phyloP scores from a whole-genome alignment of 805 yeast genomes.

The Metschnikowia reukaufii region DNA sequence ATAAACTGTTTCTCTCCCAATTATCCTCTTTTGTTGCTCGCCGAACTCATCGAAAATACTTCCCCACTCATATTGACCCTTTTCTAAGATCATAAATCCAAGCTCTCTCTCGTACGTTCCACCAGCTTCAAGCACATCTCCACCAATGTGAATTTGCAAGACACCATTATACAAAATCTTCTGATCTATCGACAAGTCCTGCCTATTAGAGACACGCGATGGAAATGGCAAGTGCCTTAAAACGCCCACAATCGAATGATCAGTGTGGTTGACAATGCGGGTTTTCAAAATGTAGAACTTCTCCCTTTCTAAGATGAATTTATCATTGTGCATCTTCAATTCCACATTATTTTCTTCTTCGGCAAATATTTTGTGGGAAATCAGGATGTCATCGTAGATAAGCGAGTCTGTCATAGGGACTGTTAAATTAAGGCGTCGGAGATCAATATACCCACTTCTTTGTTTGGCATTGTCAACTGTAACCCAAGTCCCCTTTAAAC shows the following conservation, averaged over 20 bases:
- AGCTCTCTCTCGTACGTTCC: slow-evolving; percentile 43
- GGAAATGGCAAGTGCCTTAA: slow-evolving; percentile 58
- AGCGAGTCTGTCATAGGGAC: slow-evolving; percentile 59
- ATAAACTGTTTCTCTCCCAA: slow-evolving; percentile 35
- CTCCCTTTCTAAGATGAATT: slow-evolving; percentile 31
- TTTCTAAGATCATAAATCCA: slow-evolving; percentile 65
- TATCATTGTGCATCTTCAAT: slow-evolving; percentile 22
- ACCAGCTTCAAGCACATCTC: slow-evolving; percentile 41
- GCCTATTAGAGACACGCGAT: slow-evolving; percentile 12
- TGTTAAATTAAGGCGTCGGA: slow-evolving; percentile 64
- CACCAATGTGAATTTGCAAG: slow-evolving; percentile 54
- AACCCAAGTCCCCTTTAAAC: slow-evolving; percentile 67
- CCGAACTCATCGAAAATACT: slow-evolving; percentile 30
- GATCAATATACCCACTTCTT: slow-evolving; percentile 59
- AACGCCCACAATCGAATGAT: slow-evolving; percentile 48
- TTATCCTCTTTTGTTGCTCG: slow-evolving; percentile 20
- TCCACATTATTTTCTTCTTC: slow-evolving; percentile 21
- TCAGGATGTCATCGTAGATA: slow-evolving; percentile 47
- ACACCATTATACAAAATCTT: slow-evolving; percentile 71
- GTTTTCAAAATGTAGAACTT: slow-evolving; percentile 53
- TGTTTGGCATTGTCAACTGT: slow-evolving; percentile 22
- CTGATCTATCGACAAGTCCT: slow-evolving; percentile 43
- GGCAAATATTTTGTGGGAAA: slow-evolving; percentile 31
- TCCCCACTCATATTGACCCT: slow-evolving; percentile 85
- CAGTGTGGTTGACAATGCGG: slow-evolving; percentile 49